Evolutionary conservation across 495 filamentous ascomycete species (phyloP), one percentile per base, ranked within the genome.

Genomic region (Podospora conica): DNA sequence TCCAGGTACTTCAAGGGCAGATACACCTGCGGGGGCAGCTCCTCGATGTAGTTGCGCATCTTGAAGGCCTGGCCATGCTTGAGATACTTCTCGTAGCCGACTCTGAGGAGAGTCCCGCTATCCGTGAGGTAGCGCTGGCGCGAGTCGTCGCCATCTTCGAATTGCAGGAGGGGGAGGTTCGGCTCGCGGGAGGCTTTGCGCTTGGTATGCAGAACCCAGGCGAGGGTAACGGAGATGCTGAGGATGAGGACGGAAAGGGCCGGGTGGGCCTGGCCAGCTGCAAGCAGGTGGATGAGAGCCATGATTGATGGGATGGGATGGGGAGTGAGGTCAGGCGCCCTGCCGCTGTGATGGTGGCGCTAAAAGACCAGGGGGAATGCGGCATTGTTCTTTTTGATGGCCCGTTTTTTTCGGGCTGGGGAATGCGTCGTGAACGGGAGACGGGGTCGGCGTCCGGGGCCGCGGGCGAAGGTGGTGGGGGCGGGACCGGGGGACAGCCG

Each of bases 1-100:
- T 54, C 31, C 1, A 65, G 64, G 33, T 65, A 65, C 40, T 60
- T 65, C 48, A 60, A 25, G 6, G 64, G 64, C 23, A 65, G 11
- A 10, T 55, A 54, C 20, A 66, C 65, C 28, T 58, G 59, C 21
- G 65, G 65, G 1, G 53, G 54, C 15, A 58, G 53, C 28, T 58
- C 60, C 22, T 66, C 65, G 23, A 66, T 53, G 54, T 66, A 62
- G 28, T 66, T 66, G 60, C 54, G 54, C 54, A 66, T 62, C 29
- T 40, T 28, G 21, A 66, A 66, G 21, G 65, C 54, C 54, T 63
- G 53, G 27, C 65, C 65, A 58, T 66, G 31, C 24, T 54, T 63
- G 29, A 63, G 60, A 29, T 66, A 62, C 59, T 24, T 28, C 11
- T 58, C 59, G 12, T 64, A 56, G 9, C 61, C 61, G 31, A 64